These are phyloP conservation scores for Poterioochromonas sp. DNA, from an alignment of 352 stramenopile species.

Conservation along the genomic window DNA sequence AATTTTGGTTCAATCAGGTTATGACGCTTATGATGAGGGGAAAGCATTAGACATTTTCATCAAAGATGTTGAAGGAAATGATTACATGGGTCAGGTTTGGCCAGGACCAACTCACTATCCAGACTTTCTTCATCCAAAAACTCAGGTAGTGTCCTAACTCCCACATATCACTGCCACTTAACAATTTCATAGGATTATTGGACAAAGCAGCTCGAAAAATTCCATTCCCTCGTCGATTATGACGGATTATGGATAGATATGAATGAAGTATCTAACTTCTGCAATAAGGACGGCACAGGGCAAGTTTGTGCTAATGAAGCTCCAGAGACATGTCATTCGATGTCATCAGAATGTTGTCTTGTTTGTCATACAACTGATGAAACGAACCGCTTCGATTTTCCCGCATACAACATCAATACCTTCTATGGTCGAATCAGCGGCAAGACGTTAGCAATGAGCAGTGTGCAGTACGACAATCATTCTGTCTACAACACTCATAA, in stretches of 20 bases:
- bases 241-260: slow-evolving; percentile 68
- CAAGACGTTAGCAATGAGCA: slow-evolving; percentile 59
- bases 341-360: slow-evolving; percentile 40
- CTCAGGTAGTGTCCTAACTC: slow-evolving; percentile 60
- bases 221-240: slow-evolving; percentile 42
- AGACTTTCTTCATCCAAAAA: background rate
- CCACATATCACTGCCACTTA: slow-evolving; percentile 61
- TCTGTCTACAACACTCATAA: slow-evolving; percentile 74
- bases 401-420: slow-evolving; percentile 33
- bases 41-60: slow-evolving; percentile 60
- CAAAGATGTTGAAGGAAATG: slow-evolving; percentile 56
- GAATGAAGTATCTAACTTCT: slow-evolving; percentile 62
- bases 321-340: too few species aligned
- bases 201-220: slow-evolving; percentile 50
- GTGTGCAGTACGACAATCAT: slow-evolving; percentile 54
- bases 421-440: slow-evolving; percentile 46
- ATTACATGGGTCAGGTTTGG: slow-evolving; percentile 59
- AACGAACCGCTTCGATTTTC: slow-evolving; percentile 24
- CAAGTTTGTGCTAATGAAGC: background rate
- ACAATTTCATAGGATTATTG: slow-evolving; percentile 64
- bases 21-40: slow-evolving; percentile 41
- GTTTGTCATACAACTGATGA: slow-evolving; percentile 20
- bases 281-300: slow-evolving; percentile 24
- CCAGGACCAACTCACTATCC: slow-evolving; percentile 52
- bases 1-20: slow-evolving; percentile 45